These are phyloP conservation scores for Narthecium ossifragum DNA, from an alignment of 106 monocot genomes.

Conservation along the genomic window DNA sequence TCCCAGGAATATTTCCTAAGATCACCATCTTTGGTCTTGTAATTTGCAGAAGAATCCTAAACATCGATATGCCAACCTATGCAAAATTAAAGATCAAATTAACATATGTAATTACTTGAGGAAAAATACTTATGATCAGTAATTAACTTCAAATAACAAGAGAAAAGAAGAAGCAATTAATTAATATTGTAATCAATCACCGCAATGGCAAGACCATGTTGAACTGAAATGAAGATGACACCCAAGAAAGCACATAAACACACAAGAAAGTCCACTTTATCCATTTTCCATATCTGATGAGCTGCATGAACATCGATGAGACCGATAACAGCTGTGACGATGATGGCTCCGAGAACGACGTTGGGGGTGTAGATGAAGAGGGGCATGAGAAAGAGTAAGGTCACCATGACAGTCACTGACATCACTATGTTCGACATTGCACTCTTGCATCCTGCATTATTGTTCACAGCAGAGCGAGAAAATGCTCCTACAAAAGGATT, in stretches of 20 bases:
- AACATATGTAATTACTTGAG: neutral
- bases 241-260: conserved; percentile 70
- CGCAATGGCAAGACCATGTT: conserved; percentile 79
- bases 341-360: conserved; percentile 77
- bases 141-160: no score
- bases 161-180: neutral
- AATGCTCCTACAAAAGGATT: conserved; percentile 59
- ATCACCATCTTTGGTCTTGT: conserved; percentile 74
- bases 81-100: neutral
- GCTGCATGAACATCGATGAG: conserved; percentile 71
- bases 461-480: conserved; percentile 88
- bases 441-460: conserved; percentile 90
- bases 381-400: conserved; percentile 88
- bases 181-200: conserved; percentile 16
- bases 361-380: conserved; percentile 86
- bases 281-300: conserved; percentile 74
- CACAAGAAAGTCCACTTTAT: conserved; percentile 81
- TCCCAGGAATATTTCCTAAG: conserved; percentile 67
- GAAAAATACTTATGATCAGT: neutral
- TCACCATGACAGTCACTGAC: conserved; percentile 79
- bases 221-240: conserved; percentile 84
- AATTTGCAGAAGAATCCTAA: conserved; percentile 69
- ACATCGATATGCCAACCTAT: conserved; percentile 77
- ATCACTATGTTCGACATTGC: conserved; percentile 88
- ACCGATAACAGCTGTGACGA: conserved; percentile 75